Evolutionary conservation across 2,329 filamentous ascomycete species (phyloP), one percentile per base, ranked within the genome.

Genomic region (Calonectria pauciramosa): DNA sequence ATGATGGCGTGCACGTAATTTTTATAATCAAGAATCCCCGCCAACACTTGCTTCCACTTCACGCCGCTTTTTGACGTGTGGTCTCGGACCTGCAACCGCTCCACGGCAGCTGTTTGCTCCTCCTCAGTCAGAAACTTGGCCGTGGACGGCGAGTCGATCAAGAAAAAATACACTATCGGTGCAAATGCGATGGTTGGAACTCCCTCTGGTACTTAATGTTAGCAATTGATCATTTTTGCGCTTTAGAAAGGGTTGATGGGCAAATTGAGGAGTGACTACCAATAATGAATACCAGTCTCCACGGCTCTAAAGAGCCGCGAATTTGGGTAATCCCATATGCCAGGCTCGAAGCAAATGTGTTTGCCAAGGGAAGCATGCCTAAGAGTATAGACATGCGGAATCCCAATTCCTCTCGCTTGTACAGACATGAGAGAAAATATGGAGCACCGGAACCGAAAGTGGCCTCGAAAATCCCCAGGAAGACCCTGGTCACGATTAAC

Each of bases 391-490:
- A 75, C 34, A 75, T 69, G 8, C 74, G 74, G 9, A 75, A 68
- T 11, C 78, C 78, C 0, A 80, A 3, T 4, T 80, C 78, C 2
- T 76, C 51, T 0, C 78, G 52, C 0, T 71, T 71, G 0, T 79
- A 80, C 0, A 80, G 10, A 16, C 71, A 71, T 0, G 78, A 80
- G 0, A 80, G 16, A 44, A 78, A 80, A 20, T 76, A 80, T 0
- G 78, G 78, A 1, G 78, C 78, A 0, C 78, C 78, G 0, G 78
- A 76, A 0, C 78, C 78, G 51, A 80, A 80, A 0, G 78, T 72
- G 0, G 78, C 78, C 32, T 80, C 78, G 0, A 80, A 79, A 0
- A 80, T 65, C 0, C 78, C 78, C 0, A 80, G 38, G 7, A 78
- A 64, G 0, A 70, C 51, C 0, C 78, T 71, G 0, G 71, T 75